Evolutionary conservation across 2,329 filamentous ascomycete genomes (phyloP).

Genomic region (Xylaria sp.): DNA sequence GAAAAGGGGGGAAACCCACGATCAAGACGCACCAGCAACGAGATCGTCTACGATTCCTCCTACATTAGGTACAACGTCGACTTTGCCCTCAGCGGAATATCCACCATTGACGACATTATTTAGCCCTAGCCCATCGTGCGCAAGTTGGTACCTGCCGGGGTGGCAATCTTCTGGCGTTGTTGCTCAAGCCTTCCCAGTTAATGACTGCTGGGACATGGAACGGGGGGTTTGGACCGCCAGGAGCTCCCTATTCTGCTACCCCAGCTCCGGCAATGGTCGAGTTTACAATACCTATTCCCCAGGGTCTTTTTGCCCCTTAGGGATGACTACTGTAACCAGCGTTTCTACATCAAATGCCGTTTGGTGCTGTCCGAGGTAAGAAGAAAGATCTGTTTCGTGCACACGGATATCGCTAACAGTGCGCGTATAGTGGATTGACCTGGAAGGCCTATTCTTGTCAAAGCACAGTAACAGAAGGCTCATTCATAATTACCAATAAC

Average conservation of each 20-base stretch:
- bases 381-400: neutral
- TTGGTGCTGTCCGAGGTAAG: constrained; percentile 18
- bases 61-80: neutral
- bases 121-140: constrained; percentile 4
- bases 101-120: constrained; percentile 16
- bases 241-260: neutral
- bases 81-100: neutral
- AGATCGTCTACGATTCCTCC: neutral
- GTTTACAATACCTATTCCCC: constrained; percentile 10
- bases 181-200: no score
- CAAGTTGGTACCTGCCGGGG: neutral
- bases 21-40: neutral
- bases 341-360: neutral
- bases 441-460: neutral
- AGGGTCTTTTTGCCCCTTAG: constrained; percentile 18
- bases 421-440: neutral
- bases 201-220: no score
- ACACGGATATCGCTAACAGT: neutral
- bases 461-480: neutral
- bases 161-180: no score
- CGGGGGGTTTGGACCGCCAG: no score
- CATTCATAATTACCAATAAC: neutral
- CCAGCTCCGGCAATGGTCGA: neutral
- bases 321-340: constrained; percentile 13
- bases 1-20: neutral